Evolutionary conservation across 2,329 filamentous ascomycete genomes (phyloP), one percentile per base, ranked within the genome.

Genomic region (Paraphaeosphaeria sporulosa): DNA sequence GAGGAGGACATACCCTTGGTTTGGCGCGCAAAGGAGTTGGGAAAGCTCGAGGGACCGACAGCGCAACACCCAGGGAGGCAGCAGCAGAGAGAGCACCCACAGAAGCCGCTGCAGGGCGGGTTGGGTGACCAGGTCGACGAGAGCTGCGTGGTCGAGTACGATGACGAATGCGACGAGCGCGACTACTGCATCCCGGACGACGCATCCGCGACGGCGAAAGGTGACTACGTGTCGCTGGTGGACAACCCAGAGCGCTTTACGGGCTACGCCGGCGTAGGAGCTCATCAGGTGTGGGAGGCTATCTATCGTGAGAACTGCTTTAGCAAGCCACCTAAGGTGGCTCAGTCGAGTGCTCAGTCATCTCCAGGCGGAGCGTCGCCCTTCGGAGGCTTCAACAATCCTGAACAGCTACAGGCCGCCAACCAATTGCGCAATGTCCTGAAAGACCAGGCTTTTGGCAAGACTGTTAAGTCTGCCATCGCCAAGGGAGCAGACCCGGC

Each of bases 281-380:
- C 94, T 43, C 88, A 90, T 73, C 93, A 96, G 80, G 92, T 99
- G 17, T 99, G 95, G 95, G 90, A 97, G 75, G 91, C 95, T 58
- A 93, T 99, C 61, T 99, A 99, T 80, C 87, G 93, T 55, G 95
- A 99, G 79, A 99, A 99, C 78, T 99, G 95, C 81, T 99, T 99
- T 82, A 82, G 86, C 63, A 86, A 81, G 66, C 76, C 76, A 12
- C 68, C 71, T 2, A 71, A 75, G 62, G 36, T 50, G 78, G 55
- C 62, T 12, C 75, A 80, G 76, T 62, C 73, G 55, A 60, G 69
- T 68, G 64, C 66, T 64, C 76, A 72, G 9, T 74, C 72, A 13
- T 75, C 77, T 0, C 64, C 80, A 32, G 79, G 78, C 13, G 80
- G 76, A 21, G 67, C 61, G 27, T 70, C 70, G 15, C 76, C 77